Evolutionary conservation across 1,139 yeast genomes (phyloP).

Genomic region (Pneumocystis sp.): DNA sequence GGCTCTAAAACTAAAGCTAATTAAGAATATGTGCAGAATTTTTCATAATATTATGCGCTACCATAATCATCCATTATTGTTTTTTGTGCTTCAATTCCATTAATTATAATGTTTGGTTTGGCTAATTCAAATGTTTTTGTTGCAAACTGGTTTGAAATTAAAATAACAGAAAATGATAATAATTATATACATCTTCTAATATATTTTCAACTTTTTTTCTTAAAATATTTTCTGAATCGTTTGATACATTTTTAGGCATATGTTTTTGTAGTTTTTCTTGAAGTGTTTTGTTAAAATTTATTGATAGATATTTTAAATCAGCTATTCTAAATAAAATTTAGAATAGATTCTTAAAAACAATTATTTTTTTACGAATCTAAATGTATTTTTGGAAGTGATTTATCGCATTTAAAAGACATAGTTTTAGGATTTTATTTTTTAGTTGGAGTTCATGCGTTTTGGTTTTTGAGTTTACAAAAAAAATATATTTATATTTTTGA

Average conservation of each 20-base stretch:
- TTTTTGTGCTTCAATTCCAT: background rate
- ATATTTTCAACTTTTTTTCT: background rate
- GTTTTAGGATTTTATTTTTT: background rate
- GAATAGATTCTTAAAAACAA: background rate
- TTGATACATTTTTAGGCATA: background rate
- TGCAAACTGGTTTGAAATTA: background rate
- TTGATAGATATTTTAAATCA: background rate
- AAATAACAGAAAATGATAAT: background rate
- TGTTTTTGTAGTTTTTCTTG: background rate
- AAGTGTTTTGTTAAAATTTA: background rate
- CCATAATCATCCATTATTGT: background rate
- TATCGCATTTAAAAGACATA: background rate
- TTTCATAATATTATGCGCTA: background rate
- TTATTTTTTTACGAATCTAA: background rate
- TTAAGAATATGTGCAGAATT: background rate
- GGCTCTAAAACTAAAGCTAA: background rate
- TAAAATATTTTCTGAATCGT: background rate
- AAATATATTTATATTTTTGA: background rate
- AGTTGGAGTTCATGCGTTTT: background rate
- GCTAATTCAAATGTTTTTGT: background rate
- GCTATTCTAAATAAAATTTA: background rate
- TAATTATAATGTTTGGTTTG: background rate
- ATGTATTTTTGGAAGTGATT: background rate
- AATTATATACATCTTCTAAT: background rate
- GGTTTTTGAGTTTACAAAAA: background rate